phyloP scores from a whole-genome alignment of 768 basidiomycete genomes.

The Amylocystis lapponica region DNA sequence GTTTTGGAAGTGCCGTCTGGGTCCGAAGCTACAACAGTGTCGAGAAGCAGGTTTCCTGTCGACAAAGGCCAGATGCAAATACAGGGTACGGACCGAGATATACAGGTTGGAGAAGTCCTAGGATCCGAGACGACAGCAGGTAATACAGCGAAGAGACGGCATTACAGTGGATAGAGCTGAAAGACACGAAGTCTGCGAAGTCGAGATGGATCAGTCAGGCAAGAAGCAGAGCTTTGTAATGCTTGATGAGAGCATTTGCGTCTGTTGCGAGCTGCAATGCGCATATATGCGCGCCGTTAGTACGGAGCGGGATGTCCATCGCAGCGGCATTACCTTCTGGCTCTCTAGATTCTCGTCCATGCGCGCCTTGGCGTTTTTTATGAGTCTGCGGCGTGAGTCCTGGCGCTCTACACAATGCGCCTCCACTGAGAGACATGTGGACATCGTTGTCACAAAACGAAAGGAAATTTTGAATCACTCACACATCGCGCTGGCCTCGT shows the following conservation, averaged over 20 bases:
- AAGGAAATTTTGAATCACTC: conserved; percentile 10
- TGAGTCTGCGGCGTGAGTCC: conserved; percentile 28
- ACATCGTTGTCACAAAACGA: too few relatives aligned
- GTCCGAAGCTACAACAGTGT: too few relatives aligned
- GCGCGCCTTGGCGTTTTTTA: conserved; percentile 26
- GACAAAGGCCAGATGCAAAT: too few relatives aligned
- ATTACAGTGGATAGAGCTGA: not conserved
- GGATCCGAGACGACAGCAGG: too few relatives aligned
- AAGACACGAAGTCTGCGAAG: not conserved
- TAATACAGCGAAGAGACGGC: too few relatives aligned
- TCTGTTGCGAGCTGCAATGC: conserved; percentile 30
- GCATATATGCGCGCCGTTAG: not conserved
- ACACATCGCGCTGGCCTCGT: conserved; percentile 30
- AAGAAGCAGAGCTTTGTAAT: conserved; percentile 34
- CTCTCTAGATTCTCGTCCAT: conserved; percentile 34
- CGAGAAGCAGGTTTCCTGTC: too few relatives aligned
- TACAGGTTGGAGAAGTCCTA: too few relatives aligned
- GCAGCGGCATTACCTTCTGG: conserved; percentile 26
- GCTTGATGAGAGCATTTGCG: conserved; percentile 33
- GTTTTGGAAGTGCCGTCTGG: too few relatives aligned
- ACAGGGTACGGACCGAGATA: too few relatives aligned
- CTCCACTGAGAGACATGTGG: conserved; percentile 21
- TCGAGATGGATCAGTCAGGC: conserved; percentile 6
- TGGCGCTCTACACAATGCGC: conserved; percentile 26
- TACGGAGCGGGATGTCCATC: not conserved